phyloP scores from a whole-genome alignment of 2,329 filamentous ascomycete species.

The Calonectria ilicicola region DNA sequence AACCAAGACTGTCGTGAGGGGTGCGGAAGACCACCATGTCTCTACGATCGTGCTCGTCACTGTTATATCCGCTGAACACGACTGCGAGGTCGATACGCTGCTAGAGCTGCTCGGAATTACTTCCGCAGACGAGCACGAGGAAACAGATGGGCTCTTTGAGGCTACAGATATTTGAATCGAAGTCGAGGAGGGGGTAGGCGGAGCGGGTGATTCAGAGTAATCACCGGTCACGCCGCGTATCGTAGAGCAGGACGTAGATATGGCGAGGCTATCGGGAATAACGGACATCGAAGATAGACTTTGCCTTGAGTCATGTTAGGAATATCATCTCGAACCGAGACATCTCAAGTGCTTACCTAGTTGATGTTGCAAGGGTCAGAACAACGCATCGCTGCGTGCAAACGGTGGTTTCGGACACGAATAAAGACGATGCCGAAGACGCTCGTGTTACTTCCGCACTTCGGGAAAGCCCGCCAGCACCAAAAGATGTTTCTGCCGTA shows the following conservation, averaged over 20 bases:
- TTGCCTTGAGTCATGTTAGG: conserved; percentile 16
- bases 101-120: not conserved
- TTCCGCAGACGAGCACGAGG: conserved; percentile 17
- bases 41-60: conserved; percentile 40
- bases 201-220: not conserved
- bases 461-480: conserved; percentile 34
- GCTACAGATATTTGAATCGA: conserved; percentile 18
- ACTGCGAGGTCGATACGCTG: conserved; percentile 18
- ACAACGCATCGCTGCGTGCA: conserved; percentile 36
- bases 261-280: conserved; percentile 12
- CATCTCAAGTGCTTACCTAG: conserved; percentile 25
- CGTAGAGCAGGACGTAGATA: conserved; percentile 36
- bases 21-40: conserved; percentile 38
- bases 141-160: conserved; percentile 12
- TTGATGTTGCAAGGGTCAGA: conserved; percentile 35
- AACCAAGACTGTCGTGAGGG: conserved; percentile 30
- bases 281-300: conserved; percentile 22
- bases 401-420: conserved; percentile 29
- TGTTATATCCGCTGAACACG: conserved; percentile 41
- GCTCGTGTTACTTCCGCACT: conserved; percentile 16
- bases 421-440: not conserved
- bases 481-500: conserved; percentile 23
- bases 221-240: conserved; percentile 26
- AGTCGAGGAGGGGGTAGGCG: conserved; percentile 1
- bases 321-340: not conserved